phyloP scores from a whole-genome alignment of 2,329 filamentous ascomycete genomes.

The Pezicula rhizophila region DNA sequence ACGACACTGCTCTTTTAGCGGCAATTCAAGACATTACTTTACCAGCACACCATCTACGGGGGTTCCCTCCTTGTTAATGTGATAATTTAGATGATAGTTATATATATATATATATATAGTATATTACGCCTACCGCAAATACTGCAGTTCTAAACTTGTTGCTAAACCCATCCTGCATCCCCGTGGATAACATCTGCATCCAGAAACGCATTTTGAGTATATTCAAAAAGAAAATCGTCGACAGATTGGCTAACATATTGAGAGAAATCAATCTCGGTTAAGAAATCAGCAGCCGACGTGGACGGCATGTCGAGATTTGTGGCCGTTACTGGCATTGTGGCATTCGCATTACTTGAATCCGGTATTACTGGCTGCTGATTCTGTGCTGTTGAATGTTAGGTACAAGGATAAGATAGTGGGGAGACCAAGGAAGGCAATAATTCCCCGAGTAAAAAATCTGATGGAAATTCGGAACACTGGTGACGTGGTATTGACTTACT shows the following conservation, averaged over 20 bases:
- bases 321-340: not conserved
- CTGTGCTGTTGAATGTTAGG: not conserved
- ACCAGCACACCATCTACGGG: too few relatives aligned
- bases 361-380: not conserved
- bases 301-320: too few relatives aligned
- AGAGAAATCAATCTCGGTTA: not conserved
- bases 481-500: not conserved
- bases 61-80: too few relatives aligned
- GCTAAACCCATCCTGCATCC: too few relatives aligned
- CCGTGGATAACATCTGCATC: not conserved
- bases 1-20: too few relatives aligned
- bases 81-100: too few relatives aligned
- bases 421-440: not conserved
- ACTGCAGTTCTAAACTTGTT: too few relatives aligned
- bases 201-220: not conserved
- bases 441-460: not conserved
- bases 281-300: not conserved
- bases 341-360: not conserved
- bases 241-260: not conserved
- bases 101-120: too few relatives aligned
- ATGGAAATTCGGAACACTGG: not conserved
- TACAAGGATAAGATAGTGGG: not conserved
- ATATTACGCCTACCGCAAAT: too few relatives aligned
- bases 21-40: too few relatives aligned
- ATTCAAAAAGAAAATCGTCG: constrained; percentile 1